phyloP scores from a whole-genome alignment of 768 basidiomycete species.

The Mycena indigotica region DNA sequence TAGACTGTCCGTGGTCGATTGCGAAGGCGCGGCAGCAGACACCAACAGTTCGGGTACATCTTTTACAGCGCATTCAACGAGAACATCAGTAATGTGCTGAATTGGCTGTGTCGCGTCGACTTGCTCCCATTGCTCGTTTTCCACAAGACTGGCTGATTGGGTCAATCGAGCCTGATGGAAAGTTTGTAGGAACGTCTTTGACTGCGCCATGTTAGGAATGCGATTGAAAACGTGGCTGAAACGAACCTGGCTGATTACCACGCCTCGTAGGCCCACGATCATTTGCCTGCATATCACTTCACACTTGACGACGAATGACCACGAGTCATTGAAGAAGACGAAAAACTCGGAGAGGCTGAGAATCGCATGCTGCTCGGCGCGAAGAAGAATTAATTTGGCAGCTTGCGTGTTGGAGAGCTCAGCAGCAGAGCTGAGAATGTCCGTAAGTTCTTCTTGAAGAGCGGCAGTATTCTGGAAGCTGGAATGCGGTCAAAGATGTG shows the following conservation, averaged over 20 bases:
- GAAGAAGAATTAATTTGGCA: conserved; percentile 74
- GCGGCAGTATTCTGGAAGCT: conserved; percentile 48
- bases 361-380: conserved; percentile 77
- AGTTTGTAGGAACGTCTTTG: conserved; percentile 81
- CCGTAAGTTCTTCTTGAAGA: conserved; percentile 67
- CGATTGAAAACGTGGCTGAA: neutral
- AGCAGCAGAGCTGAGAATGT: conserved; percentile 76
- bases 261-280: conserved; percentile 91
- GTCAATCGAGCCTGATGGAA: conserved; percentile 85
- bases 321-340: conserved; percentile 79
- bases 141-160: conserved; percentile 84
- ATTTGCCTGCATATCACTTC: conserved; percentile 86
- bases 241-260: conserved; percentile 76
- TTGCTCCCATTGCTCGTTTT: conserved; percentile 93
- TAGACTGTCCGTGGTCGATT: conserved; percentile 18
- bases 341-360: conserved; percentile 77
- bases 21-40: conserved; percentile 22
- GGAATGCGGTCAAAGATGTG: conserved; percentile 3
- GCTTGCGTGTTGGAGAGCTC: conserved; percentile 85
- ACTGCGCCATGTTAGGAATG: conserved; percentile 44
- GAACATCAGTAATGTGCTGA: conserved; percentile 71
- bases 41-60: conserved; percentile 74
- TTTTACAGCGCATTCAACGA: conserved; percentile 80
- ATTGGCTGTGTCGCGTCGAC: conserved; percentile 66
- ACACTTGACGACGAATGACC: conserved; percentile 87